Percentiles rank a stretch among this genome's conserved stretches.
phyloP scores from a whole-genome alignment of 306 rosid species.

The Quercus variabilis region DNA sequence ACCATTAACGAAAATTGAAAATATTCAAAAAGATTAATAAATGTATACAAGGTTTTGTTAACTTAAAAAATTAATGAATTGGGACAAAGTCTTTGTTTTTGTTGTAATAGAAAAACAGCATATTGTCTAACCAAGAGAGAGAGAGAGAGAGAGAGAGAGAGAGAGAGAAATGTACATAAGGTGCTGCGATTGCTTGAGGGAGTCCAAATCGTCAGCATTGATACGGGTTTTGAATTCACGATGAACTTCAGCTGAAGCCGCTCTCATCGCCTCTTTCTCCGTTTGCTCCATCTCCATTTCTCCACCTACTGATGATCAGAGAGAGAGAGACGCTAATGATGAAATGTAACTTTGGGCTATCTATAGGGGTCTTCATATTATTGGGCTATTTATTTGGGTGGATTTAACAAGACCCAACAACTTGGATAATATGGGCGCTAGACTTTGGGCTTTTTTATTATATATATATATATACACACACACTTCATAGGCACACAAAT shows the following conservation, averaged over 20 bases:
- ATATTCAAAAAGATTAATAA: neutral
- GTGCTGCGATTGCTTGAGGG: slow-evolving; percentile 66
- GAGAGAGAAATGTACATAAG: slow-evolving; percentile 42
- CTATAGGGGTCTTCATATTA: neutral
- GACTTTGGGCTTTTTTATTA: too few species aligned
- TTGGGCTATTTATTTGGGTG: neutral
- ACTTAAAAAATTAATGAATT: too few species aligned
- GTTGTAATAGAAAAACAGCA: neutral
- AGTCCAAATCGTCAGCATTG: slow-evolving; percentile 53
- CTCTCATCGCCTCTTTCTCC: slow-evolving; percentile 42
- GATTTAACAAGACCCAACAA: neutral
- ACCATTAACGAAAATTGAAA: neutral
- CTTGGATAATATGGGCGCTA: too few species aligned
- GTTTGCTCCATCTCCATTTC: slow-evolving; percentile 20
- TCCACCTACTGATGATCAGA: too few species aligned
- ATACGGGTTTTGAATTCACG: slow-evolving; percentile 74
- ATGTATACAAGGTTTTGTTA: neutral
- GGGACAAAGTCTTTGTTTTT: too few species aligned
- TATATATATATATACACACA: too few species aligned
- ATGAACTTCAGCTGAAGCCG: slow-evolving; percentile 55
- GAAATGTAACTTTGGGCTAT: neutral
- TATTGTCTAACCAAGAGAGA: too few species aligned
- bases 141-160: neutral
- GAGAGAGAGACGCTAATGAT: neutral
- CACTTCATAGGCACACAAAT: too few species aligned